A percentile compares a stretch with the other conserved stretches of the same genome.
Conservation (phyloP, 805 yeast genomes). For the Wickerhamiella bombiphila region DNA sequence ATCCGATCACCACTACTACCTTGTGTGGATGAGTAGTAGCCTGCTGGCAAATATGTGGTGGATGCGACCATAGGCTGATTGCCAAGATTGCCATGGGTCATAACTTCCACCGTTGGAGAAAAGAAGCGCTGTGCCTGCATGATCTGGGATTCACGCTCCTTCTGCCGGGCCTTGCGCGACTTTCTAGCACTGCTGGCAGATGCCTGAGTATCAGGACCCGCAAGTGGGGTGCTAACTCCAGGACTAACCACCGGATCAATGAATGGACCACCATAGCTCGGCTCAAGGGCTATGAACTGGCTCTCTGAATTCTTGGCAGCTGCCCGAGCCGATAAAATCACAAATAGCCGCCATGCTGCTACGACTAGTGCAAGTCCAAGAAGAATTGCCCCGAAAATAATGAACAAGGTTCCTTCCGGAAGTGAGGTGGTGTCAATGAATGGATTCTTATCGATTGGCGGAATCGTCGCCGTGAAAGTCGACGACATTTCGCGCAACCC, state of each 20-base stretch:
- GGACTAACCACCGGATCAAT: conserved; percentile 14
- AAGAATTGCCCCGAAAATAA: conserved; percentile 59
- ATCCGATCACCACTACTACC: conserved; percentile 1
- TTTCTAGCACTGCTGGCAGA: not conserved
- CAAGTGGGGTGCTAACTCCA: conserved; percentile 2
- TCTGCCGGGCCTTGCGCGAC: conserved; percentile 10
- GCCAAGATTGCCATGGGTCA: conserved; percentile 28
- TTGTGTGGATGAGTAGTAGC: conserved; percentile 10
- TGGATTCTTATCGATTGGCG: conserved; percentile 50
- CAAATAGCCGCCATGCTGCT: conserved; percentile 36
- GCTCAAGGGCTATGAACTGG: conserved; percentile 14
- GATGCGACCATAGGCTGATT: conserved; percentile 8
- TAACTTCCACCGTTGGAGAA: conserved; percentile 68
- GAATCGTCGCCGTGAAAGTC: conserved; percentile 37
- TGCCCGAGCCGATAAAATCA: conserved; percentile 33
- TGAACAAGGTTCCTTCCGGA: conserved; percentile 71
- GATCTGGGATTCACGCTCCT: conserved; percentile 11
- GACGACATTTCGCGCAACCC: too few relatives aligned
- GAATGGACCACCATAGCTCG: conserved; percentile 17
- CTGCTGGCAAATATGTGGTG: conserved; percentile 15
- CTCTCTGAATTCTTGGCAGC: conserved; percentile 34
- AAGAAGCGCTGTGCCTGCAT: conserved; percentile 31
- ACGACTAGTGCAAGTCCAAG: conserved; percentile 43
- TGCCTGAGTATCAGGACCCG: not conserved
- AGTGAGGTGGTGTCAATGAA: conserved; percentile 35